phyloP scores from a whole-genome alignment of 1,284 basidiomycete genomes.

The Ganoderma leucocontextum region DNA sequence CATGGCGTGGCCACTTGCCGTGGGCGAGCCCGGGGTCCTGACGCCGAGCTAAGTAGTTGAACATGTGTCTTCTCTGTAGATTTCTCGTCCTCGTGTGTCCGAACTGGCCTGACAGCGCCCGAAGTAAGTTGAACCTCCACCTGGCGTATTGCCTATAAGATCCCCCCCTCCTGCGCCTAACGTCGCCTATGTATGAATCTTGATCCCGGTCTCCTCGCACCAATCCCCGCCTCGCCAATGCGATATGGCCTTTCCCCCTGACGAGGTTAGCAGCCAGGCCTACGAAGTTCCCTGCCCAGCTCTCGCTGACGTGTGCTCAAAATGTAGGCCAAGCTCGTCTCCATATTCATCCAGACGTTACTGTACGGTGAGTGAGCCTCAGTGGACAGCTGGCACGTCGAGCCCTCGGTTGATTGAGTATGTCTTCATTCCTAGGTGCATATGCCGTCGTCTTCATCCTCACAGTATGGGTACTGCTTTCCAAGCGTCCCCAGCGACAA shows the following conservation, averaged over 20 bases:
- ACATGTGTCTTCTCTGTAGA: constrained; percentile 4
- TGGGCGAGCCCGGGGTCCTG: not conserved
- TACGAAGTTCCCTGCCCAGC: not conserved
- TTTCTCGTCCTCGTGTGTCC: not conserved
- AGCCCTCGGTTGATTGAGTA: no score
- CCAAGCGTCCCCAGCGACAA: constrained; percentile 5
- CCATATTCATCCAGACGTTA: constrained; percentile 25
- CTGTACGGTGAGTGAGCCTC: constrained; percentile 14
- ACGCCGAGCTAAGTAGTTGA: not conserved
- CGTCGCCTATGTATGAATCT: constrained; percentile 2
- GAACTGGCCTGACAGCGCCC: not conserved
- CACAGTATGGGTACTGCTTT: constrained; percentile 23
- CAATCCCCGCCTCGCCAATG: not conserved
- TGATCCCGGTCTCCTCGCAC: not conserved
- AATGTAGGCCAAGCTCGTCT: constrained; percentile 22
- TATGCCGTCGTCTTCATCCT: constrained; percentile 24
- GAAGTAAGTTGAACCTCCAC: not conserved
- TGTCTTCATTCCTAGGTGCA: constrained; percentile 5
- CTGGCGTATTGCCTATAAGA: not conserved
- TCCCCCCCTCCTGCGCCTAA: constrained; percentile 3
- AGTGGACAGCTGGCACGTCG: not conserved
- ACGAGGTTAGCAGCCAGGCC: constrained; percentile 5
- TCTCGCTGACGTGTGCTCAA: not conserved
- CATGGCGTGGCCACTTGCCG: not conserved
- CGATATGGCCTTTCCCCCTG: constrained; percentile 21